These are phyloP conservation scores for Cladosporium austrohemisphaericum DNA, from an alignment of 2,329 filamentous ascomycete species.

Conservation along the genomic window DNA sequence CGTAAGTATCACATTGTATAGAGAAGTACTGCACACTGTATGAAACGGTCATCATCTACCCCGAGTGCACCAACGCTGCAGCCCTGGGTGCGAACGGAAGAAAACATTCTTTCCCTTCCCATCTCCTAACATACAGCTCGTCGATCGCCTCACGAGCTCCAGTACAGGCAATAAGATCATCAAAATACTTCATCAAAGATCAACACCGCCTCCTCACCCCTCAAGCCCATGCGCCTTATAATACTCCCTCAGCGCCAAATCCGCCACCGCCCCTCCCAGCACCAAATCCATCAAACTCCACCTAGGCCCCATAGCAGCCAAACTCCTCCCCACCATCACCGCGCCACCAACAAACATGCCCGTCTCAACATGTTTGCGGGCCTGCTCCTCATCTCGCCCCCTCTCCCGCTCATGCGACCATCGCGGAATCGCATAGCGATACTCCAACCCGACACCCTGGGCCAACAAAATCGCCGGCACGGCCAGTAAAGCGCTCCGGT, in stretches of 20 bases:
- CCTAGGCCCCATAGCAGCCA: conserved; percentile 22
- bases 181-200: not conserved
- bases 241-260: conserved; percentile 32
- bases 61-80: no score
- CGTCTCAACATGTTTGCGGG: conserved; percentile 29
- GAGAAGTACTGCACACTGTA: no score
- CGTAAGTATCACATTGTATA: no score
- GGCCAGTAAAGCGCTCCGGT: conserved; percentile 23
- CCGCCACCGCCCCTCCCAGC: conserved; percentile 29
- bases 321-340: conserved; percentile 24
- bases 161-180: no score
- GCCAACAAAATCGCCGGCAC: conserved; percentile 23
- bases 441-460: conserved; percentile 27
- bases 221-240: conserved; percentile 27
- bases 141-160: no score
- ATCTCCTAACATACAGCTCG: no score
- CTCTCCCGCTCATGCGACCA: conserved; percentile 31
- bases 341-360: conserved; percentile 27
- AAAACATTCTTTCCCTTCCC: no score
- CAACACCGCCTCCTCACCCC: not conserved
- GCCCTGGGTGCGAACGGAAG: no score
- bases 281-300: conserved; percentile 31
- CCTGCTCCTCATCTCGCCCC: conserved; percentile 30
- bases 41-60: no score
- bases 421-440: conserved; percentile 28